A percentile compares a stretch with the other conserved stretches of the same genome.
Evolutionary conservation across 768 basidiomycete species (phyloP).

Genomic region (Scleroderma bovista): DNA sequence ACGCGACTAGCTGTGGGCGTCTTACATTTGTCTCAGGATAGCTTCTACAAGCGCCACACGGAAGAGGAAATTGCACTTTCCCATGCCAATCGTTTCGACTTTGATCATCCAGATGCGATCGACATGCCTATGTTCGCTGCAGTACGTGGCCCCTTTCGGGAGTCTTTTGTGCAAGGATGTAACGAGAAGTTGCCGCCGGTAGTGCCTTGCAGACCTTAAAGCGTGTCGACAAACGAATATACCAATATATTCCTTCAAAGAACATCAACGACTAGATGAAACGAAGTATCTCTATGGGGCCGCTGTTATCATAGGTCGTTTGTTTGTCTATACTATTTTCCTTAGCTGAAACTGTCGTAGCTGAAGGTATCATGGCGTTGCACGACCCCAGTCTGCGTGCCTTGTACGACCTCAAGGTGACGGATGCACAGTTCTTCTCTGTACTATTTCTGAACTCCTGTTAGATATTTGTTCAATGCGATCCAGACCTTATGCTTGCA

Average conservation of each 20-base stretch:
- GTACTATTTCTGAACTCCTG: not conserved
- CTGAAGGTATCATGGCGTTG: slow-evolving; percentile 90
- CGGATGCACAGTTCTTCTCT: slow-evolving; percentile 1
- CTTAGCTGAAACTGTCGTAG: slow-evolving; percentile 28
- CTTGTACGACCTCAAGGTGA: slow-evolving; percentile 88
- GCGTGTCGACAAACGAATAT: slow-evolving; percentile 80
- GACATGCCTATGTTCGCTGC: slow-evolving; percentile 84
- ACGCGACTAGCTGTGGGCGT: no score
- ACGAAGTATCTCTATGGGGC: slow-evolving; percentile 91
- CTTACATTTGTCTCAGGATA: slow-evolving; percentile 52
- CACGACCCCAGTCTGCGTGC: slow-evolving; percentile 72
- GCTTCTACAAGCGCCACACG: slow-evolving; percentile 83
- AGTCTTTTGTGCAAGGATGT: not conserved
- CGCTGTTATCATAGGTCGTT: slow-evolving; percentile 77
- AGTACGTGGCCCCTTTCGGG: slow-evolving; percentile 37
- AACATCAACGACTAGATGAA: slow-evolving; percentile 78
- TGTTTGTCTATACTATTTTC: not conserved
- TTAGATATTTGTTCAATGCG: slow-evolving; percentile 86
- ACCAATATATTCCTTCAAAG: slow-evolving; percentile 89
- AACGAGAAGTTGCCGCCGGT: not conserved
- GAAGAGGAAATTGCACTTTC: slow-evolving; percentile 81
- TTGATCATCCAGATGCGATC: slow-evolving; percentile 90
- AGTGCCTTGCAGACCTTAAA: slow-evolving; percentile 88
- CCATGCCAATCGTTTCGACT: slow-evolving; percentile 73
- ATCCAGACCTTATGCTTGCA: slow-evolving; percentile 96